These are phyloP conservation scores for Aspergillus sclerotiicarbonarius DNA, from an alignment of 495 filamentous ascomycete species.

Conservation along the genomic window DNA sequence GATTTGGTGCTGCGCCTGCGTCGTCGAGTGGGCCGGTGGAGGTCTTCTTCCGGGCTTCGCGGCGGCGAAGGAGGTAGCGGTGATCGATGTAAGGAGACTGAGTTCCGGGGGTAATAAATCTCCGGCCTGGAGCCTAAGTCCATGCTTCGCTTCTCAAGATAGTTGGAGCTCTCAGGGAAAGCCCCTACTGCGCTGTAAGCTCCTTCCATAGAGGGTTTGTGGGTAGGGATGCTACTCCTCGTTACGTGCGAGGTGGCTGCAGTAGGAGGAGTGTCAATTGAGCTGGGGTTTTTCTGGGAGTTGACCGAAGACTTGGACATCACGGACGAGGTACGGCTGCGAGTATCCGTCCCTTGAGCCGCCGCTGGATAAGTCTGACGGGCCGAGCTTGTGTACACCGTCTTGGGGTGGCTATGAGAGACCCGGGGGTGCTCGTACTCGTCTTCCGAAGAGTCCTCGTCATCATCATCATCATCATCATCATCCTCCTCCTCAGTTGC, in stretches of 20 bases:
- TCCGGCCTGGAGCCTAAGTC: constrained; percentile 26
- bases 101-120: constrained; percentile 30
- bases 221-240: constrained; percentile 19
- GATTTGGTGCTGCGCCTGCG: constrained; percentile 27
- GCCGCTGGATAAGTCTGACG: constrained; percentile 13
- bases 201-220: constrained; percentile 23
- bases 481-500: constrained; percentile 20
- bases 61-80: constrained; percentile 39
- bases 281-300: constrained; percentile 20
- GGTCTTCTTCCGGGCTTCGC: constrained; percentile 36
- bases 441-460: constrained; percentile 23
- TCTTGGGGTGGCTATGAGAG: constrained; percentile 10
- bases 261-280: constrained; percentile 24
- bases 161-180: constrained; percentile 15
- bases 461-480: constrained; percentile 6
- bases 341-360: constrained; percentile 15
- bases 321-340: constrained; percentile 23
- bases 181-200: constrained; percentile 15
- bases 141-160: constrained; percentile 17
- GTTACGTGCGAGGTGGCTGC: constrained; percentile 28
- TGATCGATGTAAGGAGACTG: constrained; percentile 20
- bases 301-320: constrained; percentile 26
- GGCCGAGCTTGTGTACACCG: constrained; percentile 5
- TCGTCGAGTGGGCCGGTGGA: constrained; percentile 25
- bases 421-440: constrained; percentile 12